Conservation (phyloP, 345 rosid genomes). For the Murraya paniculata region DNA sequence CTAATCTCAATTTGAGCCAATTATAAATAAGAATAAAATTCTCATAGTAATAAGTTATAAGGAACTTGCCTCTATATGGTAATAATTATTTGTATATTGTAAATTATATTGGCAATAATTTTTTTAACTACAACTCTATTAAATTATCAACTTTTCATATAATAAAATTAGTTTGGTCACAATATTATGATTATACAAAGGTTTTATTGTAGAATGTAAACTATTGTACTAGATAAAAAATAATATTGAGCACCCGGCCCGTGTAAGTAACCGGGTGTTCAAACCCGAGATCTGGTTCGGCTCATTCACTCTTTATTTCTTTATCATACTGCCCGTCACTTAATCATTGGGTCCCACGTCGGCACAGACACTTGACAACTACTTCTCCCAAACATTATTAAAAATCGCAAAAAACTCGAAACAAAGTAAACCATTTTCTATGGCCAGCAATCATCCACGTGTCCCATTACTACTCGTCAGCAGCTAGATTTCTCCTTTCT, state of each 20-base stretch:
- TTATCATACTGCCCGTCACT: background rate
- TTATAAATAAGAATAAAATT: no score
- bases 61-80: no score
- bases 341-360: conserved; percentile 31
- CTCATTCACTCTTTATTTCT: background rate
- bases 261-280: background rate
- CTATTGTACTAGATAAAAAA: no score
- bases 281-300: background rate
- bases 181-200: no score
- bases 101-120: no score
- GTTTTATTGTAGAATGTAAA: no score
- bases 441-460: conserved; percentile 43
- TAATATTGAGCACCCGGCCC: background rate
- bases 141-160: no score
- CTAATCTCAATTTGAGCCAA: no score
- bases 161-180: no score
- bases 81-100: no score
- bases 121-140: no score
- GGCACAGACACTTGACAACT: conserved; percentile 45
- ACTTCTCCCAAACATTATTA: conserved; percentile 16
- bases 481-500: conserved; percentile 19
- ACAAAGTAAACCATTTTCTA: conserved; percentile 15
- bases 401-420: conserved; percentile 6
- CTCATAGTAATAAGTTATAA: no score
- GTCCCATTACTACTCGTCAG: conserved; percentile 22